Evolutionary conservation across 208 protist genomes (phyloP).

Genomic region (Leishmania arabica): DNA sequence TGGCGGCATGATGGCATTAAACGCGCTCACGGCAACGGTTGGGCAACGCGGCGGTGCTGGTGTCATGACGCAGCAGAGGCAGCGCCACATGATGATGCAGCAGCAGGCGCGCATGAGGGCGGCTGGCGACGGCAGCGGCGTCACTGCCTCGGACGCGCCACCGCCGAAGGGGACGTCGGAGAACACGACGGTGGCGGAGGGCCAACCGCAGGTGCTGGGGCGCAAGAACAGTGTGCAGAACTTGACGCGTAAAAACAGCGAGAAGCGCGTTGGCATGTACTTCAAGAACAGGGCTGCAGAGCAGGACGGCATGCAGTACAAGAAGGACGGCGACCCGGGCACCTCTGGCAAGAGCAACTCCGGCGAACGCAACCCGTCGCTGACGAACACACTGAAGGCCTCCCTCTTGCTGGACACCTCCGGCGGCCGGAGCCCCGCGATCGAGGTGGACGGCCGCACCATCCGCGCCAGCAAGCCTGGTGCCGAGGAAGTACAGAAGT

Average conservation of each 20-base stretch:
- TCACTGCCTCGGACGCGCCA: slow-evolving; percentile 10
- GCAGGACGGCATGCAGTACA: slow-evolving; percentile 53
- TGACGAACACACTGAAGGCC: slow-evolving; percentile 52
- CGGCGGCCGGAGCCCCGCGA: slow-evolving; percentile 2
- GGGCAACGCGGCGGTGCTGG: background rate
- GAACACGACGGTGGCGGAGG: slow-evolving; percentile 33
- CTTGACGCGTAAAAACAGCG: slow-evolving; percentile 51
- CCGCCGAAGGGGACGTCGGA: slow-evolving; percentile 30
- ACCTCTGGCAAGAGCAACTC: slow-evolving; percentile 38
- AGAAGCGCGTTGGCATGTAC: slow-evolving; percentile 82
- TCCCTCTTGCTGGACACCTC: slow-evolving; percentile 55
- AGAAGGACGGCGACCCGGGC: slow-evolving; percentile 65
- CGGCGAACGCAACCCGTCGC: slow-evolving; percentile 38
- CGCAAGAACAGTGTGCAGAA: slow-evolving; percentile 42
- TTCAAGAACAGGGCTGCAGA: slow-evolving; percentile 75
- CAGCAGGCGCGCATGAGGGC: slow-evolving; percentile 6
- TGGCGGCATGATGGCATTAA: slow-evolving; percentile 11
- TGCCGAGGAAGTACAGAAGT: slow-evolving; percentile 67
- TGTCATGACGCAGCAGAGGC: slow-evolving; percentile 5
- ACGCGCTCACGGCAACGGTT: slow-evolving; percentile 3
- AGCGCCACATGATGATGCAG: slow-evolving; percentile 21
- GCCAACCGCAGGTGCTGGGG: slow-evolving; percentile 38
- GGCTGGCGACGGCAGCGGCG: background rate
- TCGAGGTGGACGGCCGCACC: slow-evolving; percentile 65
- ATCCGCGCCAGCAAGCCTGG: slow-evolving; percentile 45